phyloP scores from a whole-genome alignment of 768 basidiomycete species.

The Trametes cingulata region DNA sequence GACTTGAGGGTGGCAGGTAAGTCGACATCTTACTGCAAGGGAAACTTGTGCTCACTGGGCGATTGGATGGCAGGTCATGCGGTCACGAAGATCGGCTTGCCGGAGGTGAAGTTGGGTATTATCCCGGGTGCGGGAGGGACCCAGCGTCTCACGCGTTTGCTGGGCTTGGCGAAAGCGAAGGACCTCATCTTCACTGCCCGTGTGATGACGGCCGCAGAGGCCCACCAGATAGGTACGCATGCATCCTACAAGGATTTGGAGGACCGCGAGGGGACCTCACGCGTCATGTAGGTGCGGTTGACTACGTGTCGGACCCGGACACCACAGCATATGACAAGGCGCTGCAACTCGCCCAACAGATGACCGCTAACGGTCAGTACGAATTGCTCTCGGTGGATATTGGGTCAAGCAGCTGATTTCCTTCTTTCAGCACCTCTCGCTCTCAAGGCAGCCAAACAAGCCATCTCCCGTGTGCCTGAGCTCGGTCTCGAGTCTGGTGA shows the following conservation, averaged over 20 bases:
- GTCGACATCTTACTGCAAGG: constrained; percentile 18
- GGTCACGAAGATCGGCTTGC: constrained; percentile 86
- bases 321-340: constrained; percentile 68
- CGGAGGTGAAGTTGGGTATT: constrained; percentile 76
- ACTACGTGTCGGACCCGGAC: constrained; percentile 71
- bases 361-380: constrained; percentile 64
- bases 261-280: background rate
- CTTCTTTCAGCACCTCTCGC: constrained; percentile 84
- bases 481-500: constrained; percentile 79
- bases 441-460: constrained; percentile 83
- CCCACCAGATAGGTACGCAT: constrained; percentile 65
- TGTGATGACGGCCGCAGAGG: constrained; percentile 63
- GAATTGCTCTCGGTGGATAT: background rate
- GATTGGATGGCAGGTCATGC: constrained; percentile 44
- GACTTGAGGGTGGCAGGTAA: constrained; percentile 88
- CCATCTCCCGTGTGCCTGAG: constrained; percentile 79
- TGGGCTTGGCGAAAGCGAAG: constrained; percentile 82
- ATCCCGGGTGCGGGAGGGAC: constrained; percentile 93
- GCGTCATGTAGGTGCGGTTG: constrained; percentile 62
- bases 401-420: background rate
- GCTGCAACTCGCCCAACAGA: constrained; percentile 65
- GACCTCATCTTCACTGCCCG: constrained; percentile 85
- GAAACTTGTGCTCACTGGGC: background rate
- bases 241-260: background rate
- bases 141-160: constrained; percentile 73